Percentiles rank a stretch among this genome's conserved stretches.
These are phyloP conservation scores for Geranium rotundifolium DNA, from an alignment of 345 rosid species.

Conservation along the genomic window DNA sequence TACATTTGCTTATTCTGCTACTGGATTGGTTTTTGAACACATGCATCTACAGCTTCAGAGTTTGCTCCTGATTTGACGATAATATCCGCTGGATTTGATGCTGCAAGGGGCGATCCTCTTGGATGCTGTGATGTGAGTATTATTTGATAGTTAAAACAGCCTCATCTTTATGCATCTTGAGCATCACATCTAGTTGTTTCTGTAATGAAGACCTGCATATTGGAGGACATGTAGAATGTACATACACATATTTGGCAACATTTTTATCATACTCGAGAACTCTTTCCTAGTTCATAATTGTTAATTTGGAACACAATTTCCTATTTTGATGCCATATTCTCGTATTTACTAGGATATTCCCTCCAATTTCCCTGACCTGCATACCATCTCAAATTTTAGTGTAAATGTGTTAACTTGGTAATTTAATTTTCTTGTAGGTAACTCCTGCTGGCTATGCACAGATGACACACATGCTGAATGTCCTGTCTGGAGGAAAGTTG, in stretches of 20 bases:
- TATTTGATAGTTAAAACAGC: constrained; percentile 1
- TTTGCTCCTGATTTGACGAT: constrained; percentile 90
- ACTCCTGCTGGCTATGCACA: constrained; percentile 84
- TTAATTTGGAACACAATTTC: neutral
- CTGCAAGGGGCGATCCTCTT: constrained; percentile 95
- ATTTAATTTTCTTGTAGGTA: constrained; percentile 28
- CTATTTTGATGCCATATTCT: too few relatives aligned
- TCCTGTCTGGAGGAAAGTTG: constrained; percentile 65
- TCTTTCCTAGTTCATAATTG: neutral
- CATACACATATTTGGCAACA: neutral
- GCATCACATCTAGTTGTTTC: neutral
- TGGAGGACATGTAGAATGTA: neutral
- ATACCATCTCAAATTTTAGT: neutral
- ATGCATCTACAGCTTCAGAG: constrained; percentile 53
- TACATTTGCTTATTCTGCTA: neutral
- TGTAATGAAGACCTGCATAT: neutral
- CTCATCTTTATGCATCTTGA: neutral
- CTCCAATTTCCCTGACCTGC: neutral
- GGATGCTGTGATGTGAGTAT: constrained; percentile 93
- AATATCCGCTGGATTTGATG: constrained; percentile 98
- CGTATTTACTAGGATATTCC: neutral
- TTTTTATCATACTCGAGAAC: neutral
- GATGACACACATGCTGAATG: constrained; percentile 68
- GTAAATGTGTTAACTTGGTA: too few relatives aligned
- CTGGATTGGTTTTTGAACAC: constrained; percentile 6